Conservation (phyloP, 2,329 filamentous ascomycete genomes). For the Colletotrichum limetticola region DNA sequence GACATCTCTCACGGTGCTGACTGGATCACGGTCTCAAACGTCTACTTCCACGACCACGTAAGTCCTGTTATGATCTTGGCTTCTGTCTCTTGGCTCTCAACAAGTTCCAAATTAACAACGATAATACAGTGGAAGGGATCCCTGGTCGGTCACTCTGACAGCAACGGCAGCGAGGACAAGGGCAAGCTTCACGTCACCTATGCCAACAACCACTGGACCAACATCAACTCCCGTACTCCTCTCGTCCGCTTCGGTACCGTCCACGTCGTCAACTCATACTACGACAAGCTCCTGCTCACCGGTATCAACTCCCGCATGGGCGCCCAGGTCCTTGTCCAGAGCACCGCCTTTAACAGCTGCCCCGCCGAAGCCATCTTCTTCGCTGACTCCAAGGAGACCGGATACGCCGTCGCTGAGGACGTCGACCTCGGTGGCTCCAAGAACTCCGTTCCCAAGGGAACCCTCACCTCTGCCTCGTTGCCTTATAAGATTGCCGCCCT, state of each 20-base stretch:
- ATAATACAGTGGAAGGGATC: constrained; percentile 63
- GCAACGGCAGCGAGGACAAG: constrained; percentile 65
- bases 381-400: constrained; percentile 49
- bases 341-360: constrained; percentile 57
- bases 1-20: constrained; percentile 57
- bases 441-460: constrained; percentile 59
- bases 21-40: constrained; percentile 54
- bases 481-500: constrained; percentile 54
- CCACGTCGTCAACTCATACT: constrained; percentile 59
- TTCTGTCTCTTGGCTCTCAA: background rate
- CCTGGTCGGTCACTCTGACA: constrained; percentile 70
- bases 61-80: background rate
- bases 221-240: constrained; percentile 69
- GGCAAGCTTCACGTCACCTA: constrained; percentile 70
- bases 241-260: constrained; percentile 71
- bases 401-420: constrained; percentile 51
- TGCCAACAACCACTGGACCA: constrained; percentile 69
- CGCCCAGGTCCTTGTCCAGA: constrained; percentile 65
- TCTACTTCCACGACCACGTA: constrained; percentile 55
- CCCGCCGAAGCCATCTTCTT: constrained; percentile 43
- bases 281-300: constrained; percentile 52
- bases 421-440: constrained; percentile 52
- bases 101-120: constrained; percentile 39
- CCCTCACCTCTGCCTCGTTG: constrained; percentile 60
- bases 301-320: constrained; percentile 65